A percentile compares a stretch with the other conserved stretches of the same genome.
Evolutionary conservation across 2,329 filamentous ascomycete genomes (phyloP).

Genomic region (Apiospora kogelbergensis): DNA sequence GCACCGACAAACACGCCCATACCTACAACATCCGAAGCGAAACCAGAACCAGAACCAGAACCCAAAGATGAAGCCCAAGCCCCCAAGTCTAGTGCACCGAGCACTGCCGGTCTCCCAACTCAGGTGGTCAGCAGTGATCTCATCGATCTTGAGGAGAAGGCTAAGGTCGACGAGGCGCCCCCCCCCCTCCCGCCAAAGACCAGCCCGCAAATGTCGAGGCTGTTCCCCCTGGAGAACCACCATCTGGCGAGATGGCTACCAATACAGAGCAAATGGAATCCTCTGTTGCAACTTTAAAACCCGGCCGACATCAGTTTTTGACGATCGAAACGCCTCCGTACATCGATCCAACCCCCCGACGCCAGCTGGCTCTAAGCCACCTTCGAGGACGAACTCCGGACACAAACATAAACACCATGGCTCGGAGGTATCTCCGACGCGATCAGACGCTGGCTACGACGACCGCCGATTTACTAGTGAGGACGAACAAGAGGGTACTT

Average conservation of each 20-base stretch:
- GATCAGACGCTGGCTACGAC: conserved; percentile 56
- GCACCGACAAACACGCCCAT: background rate
- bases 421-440: conserved; percentile 50
- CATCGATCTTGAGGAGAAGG: background rate
- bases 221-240: background rate
- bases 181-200: conserved; percentile 2
- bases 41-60: background rate
- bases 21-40: background rate
- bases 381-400: conserved; percentile 60
- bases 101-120: background rate
- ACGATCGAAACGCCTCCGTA: conserved; percentile 49
- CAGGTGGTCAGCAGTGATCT: background rate
- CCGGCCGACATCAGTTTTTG: conserved; percentile 45
- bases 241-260: background rate
- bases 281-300: conserved; percentile 50
- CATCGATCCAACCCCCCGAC: conserved; percentile 61
- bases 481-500: conserved; percentile 63
- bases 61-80: background rate
- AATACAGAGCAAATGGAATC: conserved; percentile 39
- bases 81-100: background rate
- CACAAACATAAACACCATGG: conserved; percentile 46
- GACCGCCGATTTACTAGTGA: conserved; percentile 58
- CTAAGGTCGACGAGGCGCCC: background rate
- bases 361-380: conserved; percentile 52
- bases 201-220: background rate